phyloP scores from a whole-genome alignment of 2,329 filamentous ascomycete genomes.

The Cladophialophora exuberans region DNA sequence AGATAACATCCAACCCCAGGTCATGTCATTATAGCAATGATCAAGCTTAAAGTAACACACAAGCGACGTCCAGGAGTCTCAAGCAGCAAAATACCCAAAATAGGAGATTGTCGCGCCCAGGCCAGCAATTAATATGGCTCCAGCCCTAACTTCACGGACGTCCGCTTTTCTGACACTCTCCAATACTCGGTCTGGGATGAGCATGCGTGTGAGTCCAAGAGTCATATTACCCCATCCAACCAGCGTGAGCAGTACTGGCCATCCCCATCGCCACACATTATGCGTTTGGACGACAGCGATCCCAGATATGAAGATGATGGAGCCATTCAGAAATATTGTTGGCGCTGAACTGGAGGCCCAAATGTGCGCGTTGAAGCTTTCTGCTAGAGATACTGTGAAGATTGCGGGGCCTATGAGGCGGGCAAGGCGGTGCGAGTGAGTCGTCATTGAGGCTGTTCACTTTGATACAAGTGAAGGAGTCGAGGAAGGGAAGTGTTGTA shows the following conservation, averaged over 20 bases:
- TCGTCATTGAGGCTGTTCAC: too few species aligned
- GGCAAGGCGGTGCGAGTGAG: constrained; percentile 7
- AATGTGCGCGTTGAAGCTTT: constrained; percentile 13
- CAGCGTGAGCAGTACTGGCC: constrained; percentile 14
- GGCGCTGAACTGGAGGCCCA: constrained; percentile 8
- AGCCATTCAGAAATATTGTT: constrained; percentile 14
- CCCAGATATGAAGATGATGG: constrained; percentile 8
- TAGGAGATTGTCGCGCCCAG: constrained; percentile 1
- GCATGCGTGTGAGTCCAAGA: constrained; percentile 13
- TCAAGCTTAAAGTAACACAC: too few species aligned
- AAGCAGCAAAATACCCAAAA: constrained; percentile 1
- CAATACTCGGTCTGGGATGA: constrained; percentile 17
- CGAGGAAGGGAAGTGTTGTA: too few species aligned
- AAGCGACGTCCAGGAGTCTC: too few species aligned
- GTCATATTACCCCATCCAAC: constrained; percentile 4
- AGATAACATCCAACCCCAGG: too few species aligned
- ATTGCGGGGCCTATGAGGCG: constrained; percentile 12
- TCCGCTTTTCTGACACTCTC: constrained; percentile 11
- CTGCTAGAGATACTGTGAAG: constrained; percentile 2
- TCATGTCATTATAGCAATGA: too few species aligned
- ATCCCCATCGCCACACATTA: constrained; percentile 6
- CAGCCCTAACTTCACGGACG: constrained; percentile 1
- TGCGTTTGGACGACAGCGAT: constrained; percentile 9
- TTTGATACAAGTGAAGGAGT: too few species aligned
- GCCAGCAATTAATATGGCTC: neutral